Conservation (phyloP, 345 rosid species). For the Corymbia maculata region DNA sequence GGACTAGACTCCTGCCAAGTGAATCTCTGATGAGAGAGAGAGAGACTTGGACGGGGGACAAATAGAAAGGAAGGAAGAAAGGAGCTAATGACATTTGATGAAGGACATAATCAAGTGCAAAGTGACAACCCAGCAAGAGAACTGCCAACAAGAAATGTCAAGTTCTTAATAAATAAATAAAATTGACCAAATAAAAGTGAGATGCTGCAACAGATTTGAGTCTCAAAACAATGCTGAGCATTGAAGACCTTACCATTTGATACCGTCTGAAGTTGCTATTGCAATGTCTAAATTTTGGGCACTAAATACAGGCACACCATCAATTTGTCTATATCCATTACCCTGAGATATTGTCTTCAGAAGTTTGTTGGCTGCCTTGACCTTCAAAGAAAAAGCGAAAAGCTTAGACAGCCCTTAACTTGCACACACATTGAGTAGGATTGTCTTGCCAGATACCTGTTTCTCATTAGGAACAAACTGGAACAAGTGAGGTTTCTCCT, state of each 20-base stretch:
- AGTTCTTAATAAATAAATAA: neutral
- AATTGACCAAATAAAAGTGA: neutral
- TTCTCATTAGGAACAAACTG: slow-evolving; percentile 95
- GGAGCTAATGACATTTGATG: neutral
- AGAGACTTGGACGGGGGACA: neutral
- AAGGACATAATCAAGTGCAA: neutral
- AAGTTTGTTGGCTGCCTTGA: slow-evolving; percentile 85
- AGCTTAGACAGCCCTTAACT: neutral
- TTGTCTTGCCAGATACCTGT: slow-evolving; percentile 37
- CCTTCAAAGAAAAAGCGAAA: slow-evolving; percentile 25
- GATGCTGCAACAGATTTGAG: neutral
- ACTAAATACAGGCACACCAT: slow-evolving; percentile 90
- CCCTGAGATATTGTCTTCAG: slow-evolving; percentile 49
- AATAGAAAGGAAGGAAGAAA: neutral
- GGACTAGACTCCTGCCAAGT: neutral
- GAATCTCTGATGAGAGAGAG: neutral
- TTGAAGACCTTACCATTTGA: slow-evolving; percentile 59
- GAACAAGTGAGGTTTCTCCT: slow-evolving; percentile 89
- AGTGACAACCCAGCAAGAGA: neutral
- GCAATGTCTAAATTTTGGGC: slow-evolving; percentile 95
- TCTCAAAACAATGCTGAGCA: neutral
- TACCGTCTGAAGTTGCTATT: slow-evolving; percentile 84
- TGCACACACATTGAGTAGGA: neutral
- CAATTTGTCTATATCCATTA: slow-evolving; percentile 48
- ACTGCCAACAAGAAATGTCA: neutral